phyloP scores from a whole-genome alignment of 2,329 filamentous ascomycete species.

The Chaetomium strumarium region DNA sequence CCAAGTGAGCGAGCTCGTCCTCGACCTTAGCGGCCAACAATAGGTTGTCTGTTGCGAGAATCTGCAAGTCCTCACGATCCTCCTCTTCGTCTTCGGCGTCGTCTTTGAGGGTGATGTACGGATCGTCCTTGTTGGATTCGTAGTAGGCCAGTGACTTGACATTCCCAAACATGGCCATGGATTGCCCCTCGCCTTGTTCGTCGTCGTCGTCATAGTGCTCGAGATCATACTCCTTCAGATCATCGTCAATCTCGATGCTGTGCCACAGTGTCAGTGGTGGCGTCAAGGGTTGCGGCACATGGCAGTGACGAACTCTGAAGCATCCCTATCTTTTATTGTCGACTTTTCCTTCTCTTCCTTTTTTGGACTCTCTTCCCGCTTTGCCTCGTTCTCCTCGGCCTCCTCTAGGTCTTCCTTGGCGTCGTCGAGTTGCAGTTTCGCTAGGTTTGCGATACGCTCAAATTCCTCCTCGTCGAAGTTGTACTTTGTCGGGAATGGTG shows the following conservation, averaged over 20 bases:
- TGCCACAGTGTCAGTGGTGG: neutral
- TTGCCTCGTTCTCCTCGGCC: constrained; percentile 44
- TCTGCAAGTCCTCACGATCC: constrained; percentile 88
- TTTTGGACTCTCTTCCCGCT: constrained; percentile 19
- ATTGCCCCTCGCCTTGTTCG: constrained; percentile 57
- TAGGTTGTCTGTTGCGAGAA: constrained; percentile 87
- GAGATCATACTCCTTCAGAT: constrained; percentile 92
- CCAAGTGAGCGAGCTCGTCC: constrained; percentile 92
- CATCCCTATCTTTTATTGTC: constrained; percentile 30
- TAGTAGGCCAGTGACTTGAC: constrained; percentile 91
- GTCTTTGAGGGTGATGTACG: constrained; percentile 85
- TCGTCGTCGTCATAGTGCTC: constrained; percentile 91
- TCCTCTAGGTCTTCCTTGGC: constrained; percentile 79
- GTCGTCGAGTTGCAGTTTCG: constrained; percentile 79
- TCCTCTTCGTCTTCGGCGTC: constrained; percentile 62
- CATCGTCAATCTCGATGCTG: constrained; percentile 62
- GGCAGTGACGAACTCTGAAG: constrained; percentile 37
- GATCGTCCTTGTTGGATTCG: constrained; percentile 88
- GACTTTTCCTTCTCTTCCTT: constrained; percentile 26
- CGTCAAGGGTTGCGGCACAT: neutral
- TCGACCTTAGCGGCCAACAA: constrained; percentile 90
- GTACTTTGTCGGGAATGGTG: constrained; percentile 69
- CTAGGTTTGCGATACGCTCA: constrained; percentile 66
- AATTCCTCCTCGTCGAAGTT: constrained; percentile 71
- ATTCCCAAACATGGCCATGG: constrained; percentile 91